phyloP scores from a whole-genome alignment of 495 filamentous ascomycete species.

The Glutinoglossum americanum region DNA sequence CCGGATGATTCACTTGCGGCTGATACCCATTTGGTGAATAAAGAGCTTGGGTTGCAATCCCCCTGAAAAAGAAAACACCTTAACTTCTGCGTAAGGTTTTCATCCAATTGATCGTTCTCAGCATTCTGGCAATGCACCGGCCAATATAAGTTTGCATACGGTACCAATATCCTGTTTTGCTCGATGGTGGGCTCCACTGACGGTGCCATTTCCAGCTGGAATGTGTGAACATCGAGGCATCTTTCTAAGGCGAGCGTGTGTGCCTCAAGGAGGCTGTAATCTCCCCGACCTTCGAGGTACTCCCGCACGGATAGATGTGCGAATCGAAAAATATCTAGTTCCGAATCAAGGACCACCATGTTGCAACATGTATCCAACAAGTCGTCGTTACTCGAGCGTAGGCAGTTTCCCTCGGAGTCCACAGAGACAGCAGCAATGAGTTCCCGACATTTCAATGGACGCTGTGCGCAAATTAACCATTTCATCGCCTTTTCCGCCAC shows the following conservation, averaged over 20 bases:
- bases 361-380: slow-evolving; percentile 8
- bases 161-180: background rate
- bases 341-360: slow-evolving; percentile 4
- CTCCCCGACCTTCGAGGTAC: slow-evolving; percentile 4
- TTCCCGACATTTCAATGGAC: background rate
- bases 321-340: slow-evolving; percentile 5
- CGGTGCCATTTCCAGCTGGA: too few species aligned
- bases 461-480: slow-evolving; percentile 8
- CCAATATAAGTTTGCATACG: background rate
- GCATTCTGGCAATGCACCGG: background rate
- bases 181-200: background rate
- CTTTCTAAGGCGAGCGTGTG: background rate
- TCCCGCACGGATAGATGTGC: slow-evolving; percentile 10
- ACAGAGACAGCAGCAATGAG: background rate
- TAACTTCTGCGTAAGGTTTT: background rate
- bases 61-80: background rate
- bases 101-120: background rate
- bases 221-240: background rate
- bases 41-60: background rate
- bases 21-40: background rate
- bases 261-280: background rate
- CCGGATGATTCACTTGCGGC: background rate
- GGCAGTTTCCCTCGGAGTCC: background rate
- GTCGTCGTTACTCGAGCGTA: background rate
- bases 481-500: slow-evolving; percentile 5